These are phyloP conservation scores for Penicillium herquei DNA, from an alignment of 495 filamentous ascomycete species.

Conservation along the genomic window DNA sequence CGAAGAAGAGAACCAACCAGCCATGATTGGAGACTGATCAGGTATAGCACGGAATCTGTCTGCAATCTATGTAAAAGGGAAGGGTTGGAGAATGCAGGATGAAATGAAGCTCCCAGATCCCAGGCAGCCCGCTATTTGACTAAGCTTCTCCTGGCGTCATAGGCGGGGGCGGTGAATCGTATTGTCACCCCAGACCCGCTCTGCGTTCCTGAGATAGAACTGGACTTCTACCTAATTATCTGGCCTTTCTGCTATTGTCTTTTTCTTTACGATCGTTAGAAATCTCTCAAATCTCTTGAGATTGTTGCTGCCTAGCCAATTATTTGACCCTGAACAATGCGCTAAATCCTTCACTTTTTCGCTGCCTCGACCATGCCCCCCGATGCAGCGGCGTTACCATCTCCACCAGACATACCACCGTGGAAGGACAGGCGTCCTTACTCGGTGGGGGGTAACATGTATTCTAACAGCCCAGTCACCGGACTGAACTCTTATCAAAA, in stretches of 20 bases:
- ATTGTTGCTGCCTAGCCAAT: constrained; percentile 7
- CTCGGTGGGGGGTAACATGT: constrained; percentile 31
- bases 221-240: constrained; percentile 3
- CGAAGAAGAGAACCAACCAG: constrained; percentile 87
- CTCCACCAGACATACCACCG: constrained; percentile 35
- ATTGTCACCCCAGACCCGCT: constrained; percentile 28
- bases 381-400: constrained; percentile 45
- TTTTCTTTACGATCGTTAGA: constrained; percentile 11
- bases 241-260: constrained; percentile 5
- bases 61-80: constrained; percentile 2
- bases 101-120: constrained; percentile 14
- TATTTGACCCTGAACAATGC: constrained; percentile 21
- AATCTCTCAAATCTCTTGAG: neutral
- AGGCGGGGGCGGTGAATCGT: constrained; percentile 30
- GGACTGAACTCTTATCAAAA: constrained; percentile 27
- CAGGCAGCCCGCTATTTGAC: constrained; percentile 26
- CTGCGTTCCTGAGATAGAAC: constrained; percentile 15
- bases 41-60: constrained; percentile 2
- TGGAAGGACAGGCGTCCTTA: constrained; percentile 36
- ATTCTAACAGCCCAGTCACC: constrained; percentile 26
- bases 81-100: constrained; percentile 9
- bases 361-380: constrained; percentile 40
- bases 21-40: constrained; percentile 57
- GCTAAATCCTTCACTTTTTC: constrained; percentile 17
- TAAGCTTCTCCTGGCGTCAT: constrained; percentile 32